A percentile compares a stretch with the other conserved stretches of the same genome.
Evolutionary conservation across 2,329 filamentous ascomycete genomes (phyloP).

Genomic region (Trichoderma harzianum): DNA sequence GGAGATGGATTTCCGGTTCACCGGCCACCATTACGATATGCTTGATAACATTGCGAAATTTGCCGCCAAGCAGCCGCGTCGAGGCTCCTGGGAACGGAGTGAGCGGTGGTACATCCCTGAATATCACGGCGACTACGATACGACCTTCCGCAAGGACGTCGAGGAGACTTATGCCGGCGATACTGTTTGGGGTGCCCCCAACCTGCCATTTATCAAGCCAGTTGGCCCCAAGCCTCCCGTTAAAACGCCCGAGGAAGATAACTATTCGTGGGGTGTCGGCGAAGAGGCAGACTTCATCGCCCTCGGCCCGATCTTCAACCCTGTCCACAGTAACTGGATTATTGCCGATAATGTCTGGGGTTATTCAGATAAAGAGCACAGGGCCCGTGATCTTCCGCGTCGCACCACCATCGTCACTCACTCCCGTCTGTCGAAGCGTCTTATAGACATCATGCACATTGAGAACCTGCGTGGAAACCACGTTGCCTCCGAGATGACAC

Average conservation of each 20-base stretch:
- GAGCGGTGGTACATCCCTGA: conserved; percentile 71
- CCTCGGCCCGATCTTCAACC: conserved; percentile 77
- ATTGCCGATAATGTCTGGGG: conserved; percentile 66
- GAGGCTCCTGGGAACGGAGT: conserved; percentile 70
- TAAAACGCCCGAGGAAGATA: conserved; percentile 55
- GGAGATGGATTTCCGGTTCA: conserved; percentile 79
- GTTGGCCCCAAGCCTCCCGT: conserved; percentile 62
- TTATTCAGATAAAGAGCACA: conserved; percentile 52
- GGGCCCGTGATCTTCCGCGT: conserved; percentile 59
- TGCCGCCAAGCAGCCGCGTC: conserved; percentile 64
- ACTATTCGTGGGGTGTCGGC: conserved; percentile 72
- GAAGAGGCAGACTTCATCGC: conserved; percentile 73
- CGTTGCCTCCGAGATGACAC: conserved; percentile 77
- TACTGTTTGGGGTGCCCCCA: conserved; percentile 64
- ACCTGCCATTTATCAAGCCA: conserved; percentile 58
- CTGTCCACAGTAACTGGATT: conserved; percentile 69
- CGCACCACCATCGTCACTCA: conserved; percentile 77
- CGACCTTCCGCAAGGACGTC: conserved; percentile 63
- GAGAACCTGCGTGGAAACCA: conserved; percentile 72
- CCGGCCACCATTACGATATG: conserved; percentile 78
- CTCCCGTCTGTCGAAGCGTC: conserved; percentile 65
- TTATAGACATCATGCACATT: conserved; percentile 73
- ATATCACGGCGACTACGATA: conserved; percentile 62
- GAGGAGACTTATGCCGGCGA: conserved; percentile 49
- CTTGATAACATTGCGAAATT: conserved; percentile 63